Percentiles rank a stretch among this genome's conserved stretches.
Conservation (phyloP, 345 rosid species). For the Luvunga scandens region DNA sequence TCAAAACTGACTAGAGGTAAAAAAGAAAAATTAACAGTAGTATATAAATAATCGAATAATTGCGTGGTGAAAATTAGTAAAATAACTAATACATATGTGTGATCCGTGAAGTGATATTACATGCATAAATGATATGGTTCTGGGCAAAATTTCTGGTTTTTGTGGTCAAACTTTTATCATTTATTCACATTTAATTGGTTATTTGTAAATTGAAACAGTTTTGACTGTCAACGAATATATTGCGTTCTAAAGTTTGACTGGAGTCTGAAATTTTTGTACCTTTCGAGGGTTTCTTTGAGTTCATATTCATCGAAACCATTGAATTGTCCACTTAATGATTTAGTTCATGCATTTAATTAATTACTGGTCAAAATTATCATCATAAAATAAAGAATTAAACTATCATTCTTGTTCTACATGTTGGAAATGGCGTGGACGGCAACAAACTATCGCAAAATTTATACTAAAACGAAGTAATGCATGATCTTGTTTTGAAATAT, state of each 20-base stretch:
- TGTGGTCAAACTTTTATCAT: not conserved
- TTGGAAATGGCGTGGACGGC: too few relatives aligned
- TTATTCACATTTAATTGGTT: not conserved
- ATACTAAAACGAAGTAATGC: too few relatives aligned
- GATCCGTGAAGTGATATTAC: not conserved
- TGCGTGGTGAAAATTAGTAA: not conserved
- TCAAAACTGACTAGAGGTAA: not conserved
- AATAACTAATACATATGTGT: not conserved
- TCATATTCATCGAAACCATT: too few relatives aligned
- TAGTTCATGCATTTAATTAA: not conserved
- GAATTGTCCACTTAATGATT: too few relatives aligned
- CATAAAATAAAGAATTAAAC: too few relatives aligned
- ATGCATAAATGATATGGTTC: not conserved
- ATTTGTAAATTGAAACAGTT: not conserved
- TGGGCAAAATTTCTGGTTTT: not conserved
- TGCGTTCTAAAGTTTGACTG: not conserved
- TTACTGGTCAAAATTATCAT: too few relatives aligned
- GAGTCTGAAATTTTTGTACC: not conserved
- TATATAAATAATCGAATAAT: not conserved
- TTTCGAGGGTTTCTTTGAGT: not conserved
- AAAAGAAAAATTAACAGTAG: too few relatives aligned
- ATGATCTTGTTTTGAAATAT: too few relatives aligned
- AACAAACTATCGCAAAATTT: too few relatives aligned
- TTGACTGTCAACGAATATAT: not conserved
- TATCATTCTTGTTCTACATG: too few relatives aligned